Evolutionary conservation across 352 stramenopile genomes (phyloP).

Genomic region (Pythium plurisporium): DNA sequence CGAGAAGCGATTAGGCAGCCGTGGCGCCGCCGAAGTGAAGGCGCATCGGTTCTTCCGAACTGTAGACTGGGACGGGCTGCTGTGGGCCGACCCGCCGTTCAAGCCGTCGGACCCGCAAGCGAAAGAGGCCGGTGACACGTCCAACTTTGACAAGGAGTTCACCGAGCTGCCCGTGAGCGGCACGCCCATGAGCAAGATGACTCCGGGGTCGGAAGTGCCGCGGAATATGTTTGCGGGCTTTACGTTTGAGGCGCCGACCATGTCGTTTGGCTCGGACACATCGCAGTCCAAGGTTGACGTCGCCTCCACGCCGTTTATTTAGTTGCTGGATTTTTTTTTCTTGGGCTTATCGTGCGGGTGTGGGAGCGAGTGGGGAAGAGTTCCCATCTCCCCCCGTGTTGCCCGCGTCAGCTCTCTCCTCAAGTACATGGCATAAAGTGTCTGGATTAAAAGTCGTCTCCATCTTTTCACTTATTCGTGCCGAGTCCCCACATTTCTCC

Average conservation of each 20-base stretch:
- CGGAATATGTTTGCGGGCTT: constrained; percentile 86
- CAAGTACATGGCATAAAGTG: constrained; percentile 1
- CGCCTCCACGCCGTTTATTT: constrained; percentile 85
- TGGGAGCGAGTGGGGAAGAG: no score
- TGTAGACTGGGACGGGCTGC: constrained; percentile 83
- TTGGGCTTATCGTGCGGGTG: no score
- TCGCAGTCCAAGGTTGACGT: constrained; percentile 86
- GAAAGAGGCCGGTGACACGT: constrained; percentile 83
- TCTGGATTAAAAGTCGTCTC: constrained; percentile 8
- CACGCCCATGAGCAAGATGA: constrained; percentile 74
- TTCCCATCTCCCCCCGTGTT: no score
- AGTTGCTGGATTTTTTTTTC: constrained; percentile 25
- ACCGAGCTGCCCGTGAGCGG: constrained; percentile 81
- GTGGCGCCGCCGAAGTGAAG: constrained; percentile 77
- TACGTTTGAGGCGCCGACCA: constrained; percentile 79
- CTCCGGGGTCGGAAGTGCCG: constrained; percentile 46
- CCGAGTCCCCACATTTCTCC: neutral
- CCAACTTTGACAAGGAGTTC: constrained; percentile 90
- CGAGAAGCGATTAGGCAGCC: constrained; percentile 77
- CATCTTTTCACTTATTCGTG: neutral
- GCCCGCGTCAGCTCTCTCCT: neutral
- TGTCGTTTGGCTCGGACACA: constrained; percentile 84
- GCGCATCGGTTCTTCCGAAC: constrained; percentile 80
- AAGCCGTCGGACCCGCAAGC: constrained; percentile 80
- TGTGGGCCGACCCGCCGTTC: constrained; percentile 85